Evolutionary conservation across 352 stramenopile species (phyloP), one percentile per base, ranked within the genome.

Genomic region (Phytophthora fragariae): DNA sequence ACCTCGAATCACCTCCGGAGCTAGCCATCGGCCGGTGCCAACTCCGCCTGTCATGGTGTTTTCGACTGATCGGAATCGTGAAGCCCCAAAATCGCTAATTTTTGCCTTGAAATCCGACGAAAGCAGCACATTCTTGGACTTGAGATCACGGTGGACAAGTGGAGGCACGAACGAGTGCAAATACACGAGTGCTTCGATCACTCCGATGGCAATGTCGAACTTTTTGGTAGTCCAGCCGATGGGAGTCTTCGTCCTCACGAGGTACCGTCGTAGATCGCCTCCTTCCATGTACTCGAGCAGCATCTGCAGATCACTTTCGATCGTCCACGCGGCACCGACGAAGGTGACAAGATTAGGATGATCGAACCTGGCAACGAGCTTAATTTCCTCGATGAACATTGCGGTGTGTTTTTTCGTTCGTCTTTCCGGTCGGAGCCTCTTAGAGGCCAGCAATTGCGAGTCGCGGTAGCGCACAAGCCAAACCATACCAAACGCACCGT

Each of bases 81-180:
- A 84, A 17, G 77, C 67, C 29, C 79, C 81, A 53, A 89, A 85
- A 47, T 89, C 81, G 21, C 73, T 80, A n/a, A 89, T 41, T 56
- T 86, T 89, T 44, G 79, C 77, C 37, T 61, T 59, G 53, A 68
- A 68, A 2, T 68, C 50, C 14, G 61, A 57, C 12, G 65, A 80
- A n/a, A 89, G 59, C 35, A 89, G 19, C 12, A 89, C 76, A 21
- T 86, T 86, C 24, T 80, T 78, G 3, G 72, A 82, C 73, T 84
- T 88, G 19, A 88, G 70, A 15, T 85, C 78, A 8, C 81, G 81
- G 50, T 85, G 76, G 8, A 89, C 60, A 0, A 80, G 53, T 9
- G 68, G 68, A 27, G 72, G 69, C 14, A 70, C 33, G 21, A 83
- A 75, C n/a, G 73, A 77, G 54, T 89, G 81, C 15, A 89, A 44